Evolutionary conservation across 1,284 basidiomycete species (phyloP).

Genomic region (Ganoderma multipileum): DNA sequence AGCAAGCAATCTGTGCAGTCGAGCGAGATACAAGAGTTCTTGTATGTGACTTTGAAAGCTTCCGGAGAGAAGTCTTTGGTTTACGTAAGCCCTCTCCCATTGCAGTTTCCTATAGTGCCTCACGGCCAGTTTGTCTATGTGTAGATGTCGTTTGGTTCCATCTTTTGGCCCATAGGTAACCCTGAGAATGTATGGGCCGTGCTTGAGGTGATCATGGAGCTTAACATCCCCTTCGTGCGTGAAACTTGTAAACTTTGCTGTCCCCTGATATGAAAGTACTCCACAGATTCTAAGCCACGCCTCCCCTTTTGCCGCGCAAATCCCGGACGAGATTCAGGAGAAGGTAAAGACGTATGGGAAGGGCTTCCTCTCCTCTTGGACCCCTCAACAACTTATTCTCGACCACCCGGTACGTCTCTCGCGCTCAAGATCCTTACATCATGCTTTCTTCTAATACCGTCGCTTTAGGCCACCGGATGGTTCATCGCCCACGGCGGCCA

Average conservation of each 20-base stretch:
- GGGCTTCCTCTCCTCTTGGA: slow-evolving; percentile 31
- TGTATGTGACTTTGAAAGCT: slow-evolving; percentile 24
- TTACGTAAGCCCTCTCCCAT: slow-evolving; percentile 28
- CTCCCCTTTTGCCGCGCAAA: slow-evolving; percentile 21
- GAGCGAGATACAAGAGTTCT: slow-evolving; percentile 28
- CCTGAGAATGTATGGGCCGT: slow-evolving; percentile 31
- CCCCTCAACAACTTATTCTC: slow-evolving; percentile 36
- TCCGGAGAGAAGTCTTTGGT: slow-evolving; percentile 32
- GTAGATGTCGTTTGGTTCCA: slow-evolving; percentile 30
- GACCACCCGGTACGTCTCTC: slow-evolving; percentile 30
- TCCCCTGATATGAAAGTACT: too few relatives aligned
- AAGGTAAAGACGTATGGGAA: slow-evolving; percentile 30
- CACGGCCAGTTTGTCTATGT: background rate
- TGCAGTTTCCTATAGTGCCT: background rate
- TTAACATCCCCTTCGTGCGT: slow-evolving; percentile 30
- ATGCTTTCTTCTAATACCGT: background rate
- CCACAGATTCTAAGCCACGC: slow-evolving; percentile 34
- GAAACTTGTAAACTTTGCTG: background rate
- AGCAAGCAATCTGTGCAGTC: slow-evolving; percentile 23
- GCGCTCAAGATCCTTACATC: background rate
- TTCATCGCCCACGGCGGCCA: slow-evolving; percentile 31
- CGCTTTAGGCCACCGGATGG: slow-evolving; percentile 21
- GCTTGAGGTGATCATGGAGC: slow-evolving; percentile 32
- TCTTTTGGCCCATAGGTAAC: slow-evolving; percentile 28
- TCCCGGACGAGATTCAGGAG: slow-evolving; percentile 28